Percentiles rank a stretch among this genome's conserved stretches.
These are phyloP conservation scores for Inonotus hispidus DNA, from an alignment of 1,284 basidiomycete genomes.

Conservation along the genomic window DNA sequence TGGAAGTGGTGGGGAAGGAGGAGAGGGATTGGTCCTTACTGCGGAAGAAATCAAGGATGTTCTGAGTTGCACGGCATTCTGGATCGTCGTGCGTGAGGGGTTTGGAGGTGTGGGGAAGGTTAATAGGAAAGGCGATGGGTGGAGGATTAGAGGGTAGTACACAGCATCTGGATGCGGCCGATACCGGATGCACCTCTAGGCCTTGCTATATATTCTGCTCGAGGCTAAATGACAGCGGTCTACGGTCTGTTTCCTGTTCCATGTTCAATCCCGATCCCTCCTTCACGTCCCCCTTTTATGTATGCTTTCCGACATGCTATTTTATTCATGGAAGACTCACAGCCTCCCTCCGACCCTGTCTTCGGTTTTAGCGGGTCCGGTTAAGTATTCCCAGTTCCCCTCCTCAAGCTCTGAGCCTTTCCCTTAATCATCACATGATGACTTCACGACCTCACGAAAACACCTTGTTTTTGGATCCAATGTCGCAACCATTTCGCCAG, in stretches of 20 bases:
- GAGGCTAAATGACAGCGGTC: background rate
- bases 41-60: constrained; percentile 95
- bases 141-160: constrained; percentile 52
- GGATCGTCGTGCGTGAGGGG: constrained; percentile 88
- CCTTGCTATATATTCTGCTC: too few species aligned
- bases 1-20: constrained; percentile 35
- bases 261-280: background rate
- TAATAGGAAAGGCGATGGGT: constrained; percentile 71
- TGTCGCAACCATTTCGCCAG: too few species aligned
- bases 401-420: background rate
- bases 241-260: background rate
- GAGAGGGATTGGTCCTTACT: constrained; percentile 65
- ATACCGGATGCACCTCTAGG: too few species aligned
- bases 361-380: background rate
- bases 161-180: background rate
- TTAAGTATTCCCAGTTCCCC: background rate
- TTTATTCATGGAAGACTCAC: background rate
- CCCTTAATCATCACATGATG: background rate
- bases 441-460: background rate
- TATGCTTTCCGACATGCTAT: background rate
- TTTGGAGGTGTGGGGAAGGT: constrained; percentile 87
- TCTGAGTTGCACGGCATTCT: constrained; percentile 82
- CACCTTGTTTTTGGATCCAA: too few species aligned
- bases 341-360: background rate
- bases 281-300: background rate